These are phyloP conservation scores for Talaromyces marneffei DNA, from an alignment of 2,329 filamentous ascomycete genomes.

Conservation along the genomic window DNA sequence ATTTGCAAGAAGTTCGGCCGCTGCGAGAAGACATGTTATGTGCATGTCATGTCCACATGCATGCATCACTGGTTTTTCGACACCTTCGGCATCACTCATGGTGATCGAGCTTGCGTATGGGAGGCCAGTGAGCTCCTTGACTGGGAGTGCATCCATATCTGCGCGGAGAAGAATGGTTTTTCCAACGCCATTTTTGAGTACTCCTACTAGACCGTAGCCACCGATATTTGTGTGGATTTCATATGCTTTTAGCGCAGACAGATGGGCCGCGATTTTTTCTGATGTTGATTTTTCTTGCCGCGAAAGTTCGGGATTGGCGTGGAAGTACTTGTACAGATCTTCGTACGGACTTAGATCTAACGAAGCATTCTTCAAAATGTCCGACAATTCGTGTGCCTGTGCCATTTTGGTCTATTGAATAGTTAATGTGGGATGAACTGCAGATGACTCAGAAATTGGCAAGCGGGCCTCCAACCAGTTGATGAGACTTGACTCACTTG, in stretches of 20 bases:
- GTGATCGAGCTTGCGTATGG: constrained; percentile 44
- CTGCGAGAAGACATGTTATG: constrained; percentile 51
- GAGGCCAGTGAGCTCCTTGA: constrained; percentile 44
- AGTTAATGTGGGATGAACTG: not conserved
- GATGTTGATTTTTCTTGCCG: constrained; percentile 52
- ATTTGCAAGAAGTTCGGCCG: constrained; percentile 46
- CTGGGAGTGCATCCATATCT: constrained; percentile 48
- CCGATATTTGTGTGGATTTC: constrained; percentile 43
- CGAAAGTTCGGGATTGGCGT: constrained; percentile 55
- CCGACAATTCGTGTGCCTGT: constrained; percentile 16
- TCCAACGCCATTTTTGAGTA: constrained; percentile 40
- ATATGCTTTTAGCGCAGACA: constrained; percentile 29
- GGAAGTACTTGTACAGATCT: constrained; percentile 54
- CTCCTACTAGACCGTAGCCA: constrained; percentile 40
- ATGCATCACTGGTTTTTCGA: constrained; percentile 55
- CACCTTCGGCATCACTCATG: constrained; percentile 45
- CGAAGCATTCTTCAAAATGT: constrained; percentile 16
- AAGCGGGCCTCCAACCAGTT: not conserved
- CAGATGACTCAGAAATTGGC: not conserved
- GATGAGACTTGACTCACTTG: not conserved
- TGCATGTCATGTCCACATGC: constrained; percentile 59
- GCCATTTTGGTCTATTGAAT: constrained; percentile 20
- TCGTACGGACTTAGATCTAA: constrained; percentile 45
- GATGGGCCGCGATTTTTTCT: constrained; percentile 39
- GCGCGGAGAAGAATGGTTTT: constrained; percentile 44